Conservation (phyloP, 805 yeast species). For the Yamadazyma philogaea region DNA sequence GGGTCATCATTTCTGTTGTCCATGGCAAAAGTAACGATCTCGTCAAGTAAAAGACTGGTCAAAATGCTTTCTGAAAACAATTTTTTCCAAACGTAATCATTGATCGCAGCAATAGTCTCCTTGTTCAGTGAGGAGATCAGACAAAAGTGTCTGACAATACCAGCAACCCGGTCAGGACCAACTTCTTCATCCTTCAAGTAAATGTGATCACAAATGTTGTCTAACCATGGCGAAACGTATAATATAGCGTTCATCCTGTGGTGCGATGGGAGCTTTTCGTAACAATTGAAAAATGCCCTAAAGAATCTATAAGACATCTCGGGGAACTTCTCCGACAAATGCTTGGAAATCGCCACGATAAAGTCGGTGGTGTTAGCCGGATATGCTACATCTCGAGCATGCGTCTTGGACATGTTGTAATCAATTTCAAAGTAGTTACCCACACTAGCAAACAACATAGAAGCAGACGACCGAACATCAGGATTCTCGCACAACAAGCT, state of each 20-base stretch:
- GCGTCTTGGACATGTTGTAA: slow-evolving; percentile 54
- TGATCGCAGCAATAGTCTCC: slow-evolving; percentile 49
- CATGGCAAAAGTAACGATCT: slow-evolving; percentile 67
- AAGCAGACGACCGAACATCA: slow-evolving; percentile 61
- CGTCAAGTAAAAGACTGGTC: slow-evolving; percentile 61
- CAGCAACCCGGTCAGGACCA: slow-evolving; percentile 61
- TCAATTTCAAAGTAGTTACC: slow-evolving; percentile 58
- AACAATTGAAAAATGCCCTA: slow-evolving; percentile 44
- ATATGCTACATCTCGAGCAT: slow-evolving; percentile 58
- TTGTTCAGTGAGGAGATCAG: slow-evolving; percentile 51
- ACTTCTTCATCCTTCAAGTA: slow-evolving; percentile 50
- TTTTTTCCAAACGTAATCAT: slow-evolving; percentile 64
- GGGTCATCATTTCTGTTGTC: slow-evolving; percentile 76
- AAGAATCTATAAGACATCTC: slow-evolving; percentile 60
- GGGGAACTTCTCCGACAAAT: slow-evolving; percentile 57
- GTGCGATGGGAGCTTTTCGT: slow-evolving; percentile 34
- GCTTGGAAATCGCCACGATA: slow-evolving; percentile 52
- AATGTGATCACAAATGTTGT: slow-evolving; percentile 58
- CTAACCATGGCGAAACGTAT: slow-evolving; percentile 72
- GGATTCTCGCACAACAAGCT: slow-evolving; percentile 62
- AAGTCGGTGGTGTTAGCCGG: slow-evolving; percentile 67
- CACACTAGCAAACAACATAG: slow-evolving; percentile 58
- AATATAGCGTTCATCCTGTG: slow-evolving; percentile 43
- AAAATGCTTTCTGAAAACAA: slow-evolving; percentile 61
- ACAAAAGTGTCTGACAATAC: slow-evolving; percentile 60